Evolutionary conservation across 2,329 filamentous ascomycete genomes (phyloP), one percentile per base, ranked within the genome.

Genomic region (Colletotrichum sp.): DNA sequence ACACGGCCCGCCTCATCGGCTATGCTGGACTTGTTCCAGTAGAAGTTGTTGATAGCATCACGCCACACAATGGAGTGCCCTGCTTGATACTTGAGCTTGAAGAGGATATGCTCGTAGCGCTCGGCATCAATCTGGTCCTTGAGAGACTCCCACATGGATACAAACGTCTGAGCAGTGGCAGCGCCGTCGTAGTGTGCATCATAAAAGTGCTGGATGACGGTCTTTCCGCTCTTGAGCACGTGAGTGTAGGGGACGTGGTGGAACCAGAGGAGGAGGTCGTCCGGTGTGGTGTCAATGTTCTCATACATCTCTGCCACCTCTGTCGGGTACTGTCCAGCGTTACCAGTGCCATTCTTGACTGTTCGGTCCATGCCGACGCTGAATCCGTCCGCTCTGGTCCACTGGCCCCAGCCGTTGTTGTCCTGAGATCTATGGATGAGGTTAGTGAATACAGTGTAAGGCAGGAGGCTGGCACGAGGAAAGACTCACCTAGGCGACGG

Each of bases 281-380:
- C 93, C 0, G 93, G 93, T 0, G 93, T 95, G 0, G 90, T 92
- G 16, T 89, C 88, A 21, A 92, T 85, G 59, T 89, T 84, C 78
- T 95, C 93, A 80, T 89, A 95, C 79, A 85, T 82, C 4, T 85
- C 81, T 0, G 91, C 90, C 1, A 95, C 82, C 75, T 93, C 90
- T 0, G 87, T 78, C 0, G 93, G 92, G 80, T 95, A 95, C 79
- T 94, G 92, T 0, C 92, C 92, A 0, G 93, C 85, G 77, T 89
- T 92, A 0, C 91, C 90, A 0, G 93, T 95, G 12, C 93, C 93
- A 69, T 93, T 95, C 75, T 84, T 86, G 0, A 93, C 90, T 0
- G 93, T 95, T 13, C 93, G 89, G 79, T 95, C 93, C 93, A 95
- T 95, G 1, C 93, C 93, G 71, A 95, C 91, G 6, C 86, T 87